phyloP scores from a whole-genome alignment of 306 rosid genomes.

The Acacia crassicarpa region DNA sequence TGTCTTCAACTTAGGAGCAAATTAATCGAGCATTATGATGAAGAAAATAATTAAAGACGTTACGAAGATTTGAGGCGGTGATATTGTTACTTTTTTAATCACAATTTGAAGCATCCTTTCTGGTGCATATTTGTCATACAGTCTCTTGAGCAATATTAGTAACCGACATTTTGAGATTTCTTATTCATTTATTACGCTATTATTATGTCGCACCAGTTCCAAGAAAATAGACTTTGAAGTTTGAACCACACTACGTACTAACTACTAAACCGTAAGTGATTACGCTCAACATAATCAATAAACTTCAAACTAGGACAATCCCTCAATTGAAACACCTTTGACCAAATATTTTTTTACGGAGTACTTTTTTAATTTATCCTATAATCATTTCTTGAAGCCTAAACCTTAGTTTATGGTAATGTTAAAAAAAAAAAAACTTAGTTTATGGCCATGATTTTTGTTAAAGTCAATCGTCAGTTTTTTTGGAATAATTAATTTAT shows the following conservation, averaged over 20 bases:
- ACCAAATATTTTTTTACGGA: background rate
- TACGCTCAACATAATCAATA: background rate
- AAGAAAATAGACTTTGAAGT: background rate
- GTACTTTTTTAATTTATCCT: no score
- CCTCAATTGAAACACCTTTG: background rate
- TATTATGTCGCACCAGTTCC: background rate
- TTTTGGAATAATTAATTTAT: background rate
- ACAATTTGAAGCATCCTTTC: constrained; percentile 10
- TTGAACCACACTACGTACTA: background rate
- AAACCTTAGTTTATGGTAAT: background rate
- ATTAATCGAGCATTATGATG: background rate
- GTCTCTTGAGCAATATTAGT: background rate
- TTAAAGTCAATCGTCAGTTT: background rate
- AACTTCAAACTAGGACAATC: background rate
- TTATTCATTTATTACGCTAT: background rate
- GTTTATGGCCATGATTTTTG: background rate
- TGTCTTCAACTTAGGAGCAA: background rate
- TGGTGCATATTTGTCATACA: background rate
- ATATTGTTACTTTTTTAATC: background rate
- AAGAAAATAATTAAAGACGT: background rate
- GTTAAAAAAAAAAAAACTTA: no score
- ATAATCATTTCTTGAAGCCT: background rate
- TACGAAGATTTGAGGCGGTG: background rate
- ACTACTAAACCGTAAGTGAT: background rate
- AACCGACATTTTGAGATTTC: background rate